phyloP scores from a whole-genome alignment of 768 basidiomycete genomes.

The Calocera viscosa region DNA sequence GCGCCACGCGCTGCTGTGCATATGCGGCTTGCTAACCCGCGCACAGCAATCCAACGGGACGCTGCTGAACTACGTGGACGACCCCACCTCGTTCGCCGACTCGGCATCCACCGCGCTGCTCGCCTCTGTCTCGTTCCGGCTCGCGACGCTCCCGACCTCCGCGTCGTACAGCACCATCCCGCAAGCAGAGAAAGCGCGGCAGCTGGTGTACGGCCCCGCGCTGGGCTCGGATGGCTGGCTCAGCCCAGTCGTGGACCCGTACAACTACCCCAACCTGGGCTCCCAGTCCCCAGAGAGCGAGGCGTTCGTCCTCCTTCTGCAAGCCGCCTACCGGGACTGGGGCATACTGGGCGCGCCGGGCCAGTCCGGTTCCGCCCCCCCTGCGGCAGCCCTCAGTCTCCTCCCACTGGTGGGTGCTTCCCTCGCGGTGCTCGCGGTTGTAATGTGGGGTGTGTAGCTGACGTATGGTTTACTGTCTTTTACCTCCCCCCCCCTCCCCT shows the following conservation, averaged over 20 bases:
- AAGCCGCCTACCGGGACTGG: conserved; percentile 71
- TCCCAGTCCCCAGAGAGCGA: conserved; percentile 57
- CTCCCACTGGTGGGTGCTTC: background rate
- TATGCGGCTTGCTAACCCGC: conserved; percentile 19
- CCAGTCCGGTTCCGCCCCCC: background rate
- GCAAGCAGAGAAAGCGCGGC: conserved; percentile 44
- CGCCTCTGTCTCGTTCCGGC: conserved; percentile 62
- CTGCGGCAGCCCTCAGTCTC: background rate
- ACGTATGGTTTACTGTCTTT: no score
- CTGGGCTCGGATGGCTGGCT: conserved; percentile 43
- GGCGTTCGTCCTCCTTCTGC: conserved; percentile 64
- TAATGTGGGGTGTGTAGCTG: no score
- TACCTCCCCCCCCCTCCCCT: no score
- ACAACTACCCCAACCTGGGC: conserved; percentile 38
- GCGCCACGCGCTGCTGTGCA: conserved; percentile 22
- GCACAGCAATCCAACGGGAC: conserved; percentile 16
- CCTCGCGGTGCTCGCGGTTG: background rate
- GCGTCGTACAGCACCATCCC: conserved; percentile 36
- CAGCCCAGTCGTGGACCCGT: conserved; percentile 62
- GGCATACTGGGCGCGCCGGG: conserved; percentile 33
- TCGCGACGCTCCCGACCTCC: conserved; percentile 37
- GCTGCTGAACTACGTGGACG: conserved; percentile 63
- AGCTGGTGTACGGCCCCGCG: conserved; percentile 20
- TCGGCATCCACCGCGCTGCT: conserved; percentile 61
- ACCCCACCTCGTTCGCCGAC: conserved; percentile 52